These are phyloP conservation scores for Pseudotsuga menziesii DNA, from an alignment of 75 land plant genomes.

Conservation along the genomic window DNA sequence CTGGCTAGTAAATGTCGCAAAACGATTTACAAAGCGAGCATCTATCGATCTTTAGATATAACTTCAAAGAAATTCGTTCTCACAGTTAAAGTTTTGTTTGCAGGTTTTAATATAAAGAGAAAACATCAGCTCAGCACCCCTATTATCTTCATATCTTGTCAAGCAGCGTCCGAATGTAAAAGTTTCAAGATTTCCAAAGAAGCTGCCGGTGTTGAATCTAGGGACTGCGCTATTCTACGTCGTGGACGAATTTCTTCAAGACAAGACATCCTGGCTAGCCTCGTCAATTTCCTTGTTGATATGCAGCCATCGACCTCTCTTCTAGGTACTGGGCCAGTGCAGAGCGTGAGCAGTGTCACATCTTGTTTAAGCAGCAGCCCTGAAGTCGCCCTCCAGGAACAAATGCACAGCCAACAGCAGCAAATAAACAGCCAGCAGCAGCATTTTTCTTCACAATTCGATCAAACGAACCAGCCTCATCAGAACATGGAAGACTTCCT, in stretches of 20 bases:
- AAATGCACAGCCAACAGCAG: background rate
- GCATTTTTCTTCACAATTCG: constrained; percentile 6
- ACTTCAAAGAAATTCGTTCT: no score
- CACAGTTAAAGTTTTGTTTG: no score
- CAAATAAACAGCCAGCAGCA: constrained; percentile 3
- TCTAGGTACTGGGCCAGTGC: constrained; percentile 4
- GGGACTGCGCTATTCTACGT: background rate
- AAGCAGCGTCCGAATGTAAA: no score
- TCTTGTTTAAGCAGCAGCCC: constrained; percentile 7
- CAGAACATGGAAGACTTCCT: constrained; percentile 38
- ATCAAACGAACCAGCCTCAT: background rate
- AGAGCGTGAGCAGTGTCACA: constrained; percentile 2
- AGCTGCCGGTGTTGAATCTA: no score
- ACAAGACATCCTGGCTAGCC: constrained; percentile 12
- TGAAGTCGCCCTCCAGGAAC: background rate
- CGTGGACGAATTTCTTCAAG: background rate
- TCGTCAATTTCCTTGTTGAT: constrained; percentile 2
- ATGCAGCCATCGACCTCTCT: constrained; percentile 10
- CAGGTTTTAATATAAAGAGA: no score
- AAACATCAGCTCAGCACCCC: no score
- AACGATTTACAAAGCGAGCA: no score
- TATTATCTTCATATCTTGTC: no score
- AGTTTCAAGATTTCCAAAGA: no score
- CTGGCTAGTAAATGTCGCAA: no score
- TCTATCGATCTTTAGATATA: no score